Conservation (phyloP, 495 filamentous ascomycete species). For the Darksidea phi region DNA sequence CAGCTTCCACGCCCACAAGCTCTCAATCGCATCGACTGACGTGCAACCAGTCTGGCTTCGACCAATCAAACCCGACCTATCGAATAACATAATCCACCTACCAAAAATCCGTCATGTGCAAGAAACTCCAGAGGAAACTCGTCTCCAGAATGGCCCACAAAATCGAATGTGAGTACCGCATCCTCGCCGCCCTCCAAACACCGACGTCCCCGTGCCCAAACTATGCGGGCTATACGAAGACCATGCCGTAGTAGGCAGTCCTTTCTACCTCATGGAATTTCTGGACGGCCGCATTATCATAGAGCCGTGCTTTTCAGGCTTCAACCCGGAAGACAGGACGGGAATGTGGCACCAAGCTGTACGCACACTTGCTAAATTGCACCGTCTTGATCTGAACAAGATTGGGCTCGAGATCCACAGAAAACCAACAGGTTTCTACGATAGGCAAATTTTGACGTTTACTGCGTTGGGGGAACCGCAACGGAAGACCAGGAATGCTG, state of each 20-base stretch:
- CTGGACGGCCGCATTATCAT: conserved; percentile 84
- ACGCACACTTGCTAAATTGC: conserved; percentile 73
- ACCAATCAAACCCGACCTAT: conserved; percentile 93
- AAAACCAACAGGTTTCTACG: conserved; percentile 71
- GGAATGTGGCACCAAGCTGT: conserved; percentile 74
- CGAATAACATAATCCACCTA: conserved; percentile 66
- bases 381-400: conserved; percentile 61
- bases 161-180: conserved; percentile 85
- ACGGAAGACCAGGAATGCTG: conserved; percentile 66
- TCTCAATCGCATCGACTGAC: conserved; percentile 11
- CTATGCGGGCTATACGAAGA: conserved; percentile 83
- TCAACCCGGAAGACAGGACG: conserved; percentile 61
- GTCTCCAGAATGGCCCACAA: conserved; percentile 86
- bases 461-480: conserved; percentile 68
- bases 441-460: conserved; percentile 78
- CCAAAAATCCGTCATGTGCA: conserved; percentile 73
- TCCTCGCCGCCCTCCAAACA: conserved; percentile 75
- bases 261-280: conserved; percentile 94
- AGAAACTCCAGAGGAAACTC: conserved; percentile 87
- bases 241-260: conserved; percentile 67
- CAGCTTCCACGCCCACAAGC: background rate
- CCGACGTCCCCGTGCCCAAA: conserved; percentile 79
- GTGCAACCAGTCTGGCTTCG: conserved; percentile 72
- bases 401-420: conserved; percentile 70
- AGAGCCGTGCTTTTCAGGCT: conserved; percentile 71